Base-by-base conservation (phyloP, 1,139 yeast species). In the Suhomyces atakaporum region DNA sequence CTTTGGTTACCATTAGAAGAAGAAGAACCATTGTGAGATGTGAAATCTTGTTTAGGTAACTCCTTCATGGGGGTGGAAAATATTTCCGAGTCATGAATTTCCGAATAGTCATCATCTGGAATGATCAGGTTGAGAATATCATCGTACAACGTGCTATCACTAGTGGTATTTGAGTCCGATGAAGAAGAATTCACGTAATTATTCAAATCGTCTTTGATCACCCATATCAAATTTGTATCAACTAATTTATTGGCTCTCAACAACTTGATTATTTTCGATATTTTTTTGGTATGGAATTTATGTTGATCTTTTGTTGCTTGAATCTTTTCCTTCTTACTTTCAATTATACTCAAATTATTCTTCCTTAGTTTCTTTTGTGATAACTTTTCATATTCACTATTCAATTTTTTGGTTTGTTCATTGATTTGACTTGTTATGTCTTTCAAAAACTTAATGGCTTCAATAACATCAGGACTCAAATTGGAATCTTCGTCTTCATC, bases 321-420 rank as follows among this genome's bases (percentile, higher is more conserved):
- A 31, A 71, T 59, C 45, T 70, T 73, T 36, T 66, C 74, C 52
- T 70, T 69, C 36, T 70, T 64, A 33, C 65, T 65, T 44, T 71
- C 77, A 26, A 66, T 58, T 3, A 62, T 58, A 33, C 58, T 58
- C 41, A 58, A 48, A 40, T 63, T 63, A 42, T 66, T 69, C 54
- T 69, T 70, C 40, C 73, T 56, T 23, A 65, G 54, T 44, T 69
- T 69, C 51, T 69, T 69, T 33, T 62, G 63, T 5, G 67, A 58
- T 25, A 71, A 53, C 46, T 62, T 69, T 37, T 71, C 77, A 44
- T 46, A 54, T 38, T 57, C 62, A 10, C 38, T 57, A 53, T 51
- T 69, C 43, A 69, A 56, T 28, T 52, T 54, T 40, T 64, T 67
- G 11, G 65, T 58, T 47, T 67, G 75, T 21, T 62, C 63, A 27